Conservation (phyloP, 805 yeast genomes). For the Ogataea dorogensis region DNA sequence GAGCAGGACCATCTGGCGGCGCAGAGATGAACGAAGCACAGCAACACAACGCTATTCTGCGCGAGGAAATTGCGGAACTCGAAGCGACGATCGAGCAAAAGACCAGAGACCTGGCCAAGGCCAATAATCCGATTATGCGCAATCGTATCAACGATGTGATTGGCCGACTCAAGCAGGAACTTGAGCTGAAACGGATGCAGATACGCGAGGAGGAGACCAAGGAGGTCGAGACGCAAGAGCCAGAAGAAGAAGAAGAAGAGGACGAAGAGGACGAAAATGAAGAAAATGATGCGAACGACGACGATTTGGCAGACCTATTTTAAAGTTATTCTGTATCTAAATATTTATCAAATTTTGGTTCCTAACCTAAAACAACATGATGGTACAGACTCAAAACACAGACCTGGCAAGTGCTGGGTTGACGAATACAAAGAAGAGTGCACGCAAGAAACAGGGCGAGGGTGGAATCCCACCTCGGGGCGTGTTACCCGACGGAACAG, state of each 20-base stretch:
- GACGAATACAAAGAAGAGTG: conserved; percentile 36
- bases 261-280: conserved; percentile 34
- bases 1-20: conserved; percentile 34
- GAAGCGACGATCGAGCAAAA: conserved; percentile 76
- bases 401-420: conserved; percentile 4
- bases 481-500: conserved; percentile 31
- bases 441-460: conserved; percentile 22
- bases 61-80: conserved; percentile 83
- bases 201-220: conserved; percentile 36
- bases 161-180: conserved; percentile 71
- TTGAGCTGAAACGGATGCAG: conserved; percentile 75
- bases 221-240: conserved; percentile 34
- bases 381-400: conserved; percentile 8
- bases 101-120: conserved; percentile 65
- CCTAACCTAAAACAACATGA: conserved; percentile 11
- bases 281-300: conserved; percentile 33
- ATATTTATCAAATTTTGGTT: conserved; percentile 1
- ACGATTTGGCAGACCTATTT: conserved; percentile 31
- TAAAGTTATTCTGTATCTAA: conserved; percentile 12
- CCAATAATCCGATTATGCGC: conserved; percentile 80
- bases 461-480: conserved; percentile 32
- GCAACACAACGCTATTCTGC: conserved; percentile 69
- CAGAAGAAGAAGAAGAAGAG: conserved; percentile 41
- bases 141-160: conserved; percentile 83
- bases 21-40: conserved; percentile 48